phyloP scores from a whole-genome alignment of 345 rosid genomes.

The Kandelia obovata region DNA sequence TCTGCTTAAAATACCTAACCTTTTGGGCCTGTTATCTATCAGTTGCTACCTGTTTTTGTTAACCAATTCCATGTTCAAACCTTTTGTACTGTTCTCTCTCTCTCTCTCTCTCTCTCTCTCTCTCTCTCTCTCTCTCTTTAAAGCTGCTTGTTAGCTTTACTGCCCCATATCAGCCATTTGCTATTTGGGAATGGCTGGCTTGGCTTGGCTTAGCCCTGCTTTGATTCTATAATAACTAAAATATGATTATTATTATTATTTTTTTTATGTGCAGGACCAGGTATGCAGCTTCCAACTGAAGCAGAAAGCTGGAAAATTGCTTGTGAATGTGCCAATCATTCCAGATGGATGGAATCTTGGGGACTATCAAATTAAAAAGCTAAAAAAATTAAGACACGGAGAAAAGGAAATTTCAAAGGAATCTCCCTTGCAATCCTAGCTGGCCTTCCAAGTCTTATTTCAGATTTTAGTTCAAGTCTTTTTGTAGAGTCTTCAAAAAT shows the following conservation, averaged over 20 bases:
- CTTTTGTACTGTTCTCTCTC: constrained; percentile 4
- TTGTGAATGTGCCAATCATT: constrained; percentile 9
- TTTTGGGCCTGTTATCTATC: constrained; percentile 3
- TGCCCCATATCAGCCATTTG: constrained; percentile 4
- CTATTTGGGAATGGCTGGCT: constrained; percentile 6
- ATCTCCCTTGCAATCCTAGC: constrained; percentile 1
- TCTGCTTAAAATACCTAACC: constrained; percentile 27
- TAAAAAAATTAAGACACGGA: constrained; percentile 23
- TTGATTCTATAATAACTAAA: not conserved
- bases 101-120: constrained; percentile 5
- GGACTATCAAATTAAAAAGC: constrained; percentile 19
- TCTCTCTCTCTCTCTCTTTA: not conserved
- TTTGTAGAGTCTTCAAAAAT: too few species aligned
- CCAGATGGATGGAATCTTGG: constrained; percentile 30
- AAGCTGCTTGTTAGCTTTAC: constrained; percentile 8
- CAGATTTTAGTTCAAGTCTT: not conserved
- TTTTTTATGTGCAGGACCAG: constrained; percentile 10
- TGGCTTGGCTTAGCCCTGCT: not conserved
- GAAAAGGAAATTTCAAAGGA: constrained; percentile 17
- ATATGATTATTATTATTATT: not conserved
- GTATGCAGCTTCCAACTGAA: constrained; percentile 1
- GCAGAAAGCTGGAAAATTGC: not conserved
- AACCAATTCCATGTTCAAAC: constrained; percentile 17
- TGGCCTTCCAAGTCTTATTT: not conserved
- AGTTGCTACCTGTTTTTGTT: not conserved